Base-by-base conservation (phyloP, 139 green algal genomes). In the Chlamydomonas sp. region DNA sequence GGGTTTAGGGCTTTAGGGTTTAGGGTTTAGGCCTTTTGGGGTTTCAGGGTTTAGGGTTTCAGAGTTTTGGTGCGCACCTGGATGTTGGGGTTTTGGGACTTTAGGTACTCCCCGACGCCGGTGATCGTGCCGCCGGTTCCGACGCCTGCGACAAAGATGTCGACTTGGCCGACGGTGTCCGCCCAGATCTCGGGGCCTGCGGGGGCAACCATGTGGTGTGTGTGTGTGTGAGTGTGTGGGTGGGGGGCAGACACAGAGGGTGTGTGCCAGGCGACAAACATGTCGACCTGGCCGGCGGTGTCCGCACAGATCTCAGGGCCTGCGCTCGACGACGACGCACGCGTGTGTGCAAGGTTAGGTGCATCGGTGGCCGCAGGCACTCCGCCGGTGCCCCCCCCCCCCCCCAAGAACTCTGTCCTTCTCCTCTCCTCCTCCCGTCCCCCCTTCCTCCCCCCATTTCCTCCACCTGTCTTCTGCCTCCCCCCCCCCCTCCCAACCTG, bases 91-190 rank as follows among this genome's bases (percentile, higher is more conserved):
- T 97, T 97, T 48, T 88, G 85, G 70, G 92, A 79, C 72, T 90
- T 93, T 6, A 70, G 28, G 63, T 60, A 70, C 16, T 70, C 36
- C 35, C 63, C 63, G 5, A 33, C 79, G 77, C 84, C 84, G 28
- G 90, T 94, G 71, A 99, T 96, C 29, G 94, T 99, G 36, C 95
- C 95, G n/a, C 95, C 95, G 0, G 95, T 99, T 49, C 95, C 95
- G 49, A 99, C 94, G 1, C 94, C 95, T 6, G 85, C 81, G 39
- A 99, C 85, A 34, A 99, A 77, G 35, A 70, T 37, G 47, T 65
- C 69, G 30, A 84, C 81, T 16, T 58, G 35, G 59, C 84, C 83
- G 10, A 72, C 76, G 16, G 81, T 88, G 76, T 87, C 85, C 2
- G 71, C 59, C 85, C 83, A 90, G 63, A 90, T 90, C 73, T 90